phyloP scores from a whole-genome alignment of 495 filamentous ascomycete species.

The Hyaloscypha variabilis region DNA sequence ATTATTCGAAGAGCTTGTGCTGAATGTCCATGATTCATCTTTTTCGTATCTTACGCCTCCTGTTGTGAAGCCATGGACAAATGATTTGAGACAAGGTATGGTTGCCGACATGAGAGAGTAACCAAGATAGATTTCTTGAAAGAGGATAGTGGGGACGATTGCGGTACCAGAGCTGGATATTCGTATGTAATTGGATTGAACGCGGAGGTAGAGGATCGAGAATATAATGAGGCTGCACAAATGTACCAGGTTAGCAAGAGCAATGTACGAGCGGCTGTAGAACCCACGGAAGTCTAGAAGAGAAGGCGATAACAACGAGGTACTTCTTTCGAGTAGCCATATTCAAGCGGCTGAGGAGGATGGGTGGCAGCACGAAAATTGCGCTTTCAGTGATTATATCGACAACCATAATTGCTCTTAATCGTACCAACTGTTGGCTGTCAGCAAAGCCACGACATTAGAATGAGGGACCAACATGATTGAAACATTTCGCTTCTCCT shows the following conservation, averaged over 20 bases:
- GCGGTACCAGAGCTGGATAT: neutral
- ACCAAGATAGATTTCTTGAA: constrained; percentile 13
- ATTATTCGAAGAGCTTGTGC: no score
- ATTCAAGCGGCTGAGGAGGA: constrained; percentile 11
- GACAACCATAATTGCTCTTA: constrained; percentile 5
- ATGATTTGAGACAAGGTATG: constrained; percentile 18
- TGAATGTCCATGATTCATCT: no score
- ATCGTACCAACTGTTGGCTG: neutral
- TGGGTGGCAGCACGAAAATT: constrained; percentile 1
- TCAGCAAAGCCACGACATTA: no score
- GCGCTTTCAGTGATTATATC: constrained; percentile 13
- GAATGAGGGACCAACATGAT: neutral
- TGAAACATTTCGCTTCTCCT: neutral
- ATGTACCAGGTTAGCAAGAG: neutral
- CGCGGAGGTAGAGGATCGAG: constrained; percentile 15
- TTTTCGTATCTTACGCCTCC: constrained; percentile 7
- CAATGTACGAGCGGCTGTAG: neutral
- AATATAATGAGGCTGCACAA: constrained; percentile 3
- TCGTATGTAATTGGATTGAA: neutral
- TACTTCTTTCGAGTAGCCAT: constrained; percentile 10
- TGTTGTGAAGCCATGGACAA: constrained; percentile 20
- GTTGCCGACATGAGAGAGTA: constrained; percentile 22
- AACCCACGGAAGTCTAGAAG: constrained; percentile 14
- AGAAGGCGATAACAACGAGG: constrained; percentile 16
- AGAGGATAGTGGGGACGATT: neutral